Base-by-base conservation (phyloP, 2,329 filamentous ascomycete species). In the Nemania abortiva region DNA sequence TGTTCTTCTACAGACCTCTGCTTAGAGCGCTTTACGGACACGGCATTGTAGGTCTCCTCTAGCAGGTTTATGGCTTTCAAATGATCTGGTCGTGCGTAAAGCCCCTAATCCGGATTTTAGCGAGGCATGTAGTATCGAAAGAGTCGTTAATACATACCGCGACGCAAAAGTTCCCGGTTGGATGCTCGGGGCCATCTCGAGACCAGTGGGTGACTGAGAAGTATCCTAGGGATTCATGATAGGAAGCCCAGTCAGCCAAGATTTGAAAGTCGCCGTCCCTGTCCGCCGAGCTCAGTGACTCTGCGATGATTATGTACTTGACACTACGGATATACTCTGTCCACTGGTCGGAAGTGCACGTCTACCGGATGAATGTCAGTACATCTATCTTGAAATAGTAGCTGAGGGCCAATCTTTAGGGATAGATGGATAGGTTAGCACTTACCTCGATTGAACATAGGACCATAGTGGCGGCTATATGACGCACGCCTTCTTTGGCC, bases 241-340 rank as follows among this genome's bases (percentile, higher is more conserved):
- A 49, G 9, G 47, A 52, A 61, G 45, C 58, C 58, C 58, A 61
- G 47, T 61, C 58, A 24, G 47, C 58, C 45, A 61, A 29, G 58
- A 27, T 11, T 52, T 61, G 58, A 52, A 61, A 61, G 15, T 61
- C 58, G 5, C n/a, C 52, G n/a, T 61, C 58, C 13, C 47, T 61
- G 9, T 22, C 61, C 55, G 10, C 70, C 27, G 39, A 74, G 54
- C 22, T 59, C 52, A 11, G 60, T 34, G 9, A 56, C 53, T 39
- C 58, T 18, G 58, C 58, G 18, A 68, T 63, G 34, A 77, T 75
- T 10, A 77, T 61, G 18, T 70, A 56, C 68, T 75, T 74, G 55
- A 70, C 70, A 20, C 69, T 63, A 22, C 61, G 42, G 37, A 74
- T 50, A 39, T 72, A 72, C 31, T 53, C 37, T 3, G 63, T 45